Base-by-base conservation (phyloP, 106 monocot genomes). In the Dendrobium huoshanense region DNA sequence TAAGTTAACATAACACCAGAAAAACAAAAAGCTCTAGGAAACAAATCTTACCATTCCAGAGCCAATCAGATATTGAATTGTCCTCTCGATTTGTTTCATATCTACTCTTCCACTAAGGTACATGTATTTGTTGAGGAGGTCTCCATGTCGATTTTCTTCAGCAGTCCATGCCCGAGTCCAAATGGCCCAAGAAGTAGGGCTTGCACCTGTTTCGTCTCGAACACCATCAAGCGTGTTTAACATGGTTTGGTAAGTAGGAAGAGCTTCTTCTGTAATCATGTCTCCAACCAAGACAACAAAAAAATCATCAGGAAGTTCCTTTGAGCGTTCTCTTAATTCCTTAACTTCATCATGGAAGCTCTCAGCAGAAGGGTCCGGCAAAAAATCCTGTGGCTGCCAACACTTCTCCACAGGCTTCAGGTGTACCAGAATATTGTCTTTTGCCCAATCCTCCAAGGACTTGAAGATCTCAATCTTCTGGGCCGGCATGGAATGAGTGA, bases 161-260 rank as follows among this genome's bases (percentile, higher is more conserved):
- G 90, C 90, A 59, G 90, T 90, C 90, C 90, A 90, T 18, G 90
- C 90, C 68, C 90, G 80, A 15, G 90, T 90, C 90, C 90, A 90
- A 29, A 85, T 61, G 55, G 87, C 90, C 90, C 90, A 90, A 49
- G 87, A 81, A 70, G 90, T 90, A 73, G 55, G 87, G 75, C 90
- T 90, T 54, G 90, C 90, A 18, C 90, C 90, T 0, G 90, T 90
- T 65, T 90, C 90, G 81, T 90, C 90, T 33, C 87, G 67, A 41
- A 85, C 85, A 64, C 90, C 87, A 45, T 90, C 90, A 25, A 90
- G 83, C 15, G 90, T 90, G 51, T 90, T 90, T 44, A 90, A 81
- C 90, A 90, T 90, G 22, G 90, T 90, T 74, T 90, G 90, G 72
- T 90, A 90, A 5, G 90, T 90, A 7, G 90, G 90, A 7, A 90